Conservation (phyloP, 805 yeast species). For the Yamadazyma laniorum region DNA sequence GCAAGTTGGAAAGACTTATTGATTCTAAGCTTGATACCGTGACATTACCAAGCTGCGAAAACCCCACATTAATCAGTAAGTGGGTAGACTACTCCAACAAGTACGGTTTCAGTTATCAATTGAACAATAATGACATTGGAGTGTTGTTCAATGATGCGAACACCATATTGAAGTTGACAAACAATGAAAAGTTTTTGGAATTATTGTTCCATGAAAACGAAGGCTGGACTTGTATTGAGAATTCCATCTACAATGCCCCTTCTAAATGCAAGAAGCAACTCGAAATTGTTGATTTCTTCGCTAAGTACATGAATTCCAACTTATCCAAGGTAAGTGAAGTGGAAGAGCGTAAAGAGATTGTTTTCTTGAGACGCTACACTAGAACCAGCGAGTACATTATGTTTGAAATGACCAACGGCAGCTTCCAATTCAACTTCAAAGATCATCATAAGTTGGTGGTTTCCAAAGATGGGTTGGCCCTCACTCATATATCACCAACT, state of each 20-base stretch:
- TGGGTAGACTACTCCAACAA: constrained; percentile 98
- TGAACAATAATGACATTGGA: constrained; percentile 87
- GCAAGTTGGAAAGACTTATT: constrained; percentile 41
- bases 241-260: constrained; percentile 43
- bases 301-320: constrained; percentile 88
- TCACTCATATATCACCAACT: constrained; percentile 80
- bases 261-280: constrained; percentile 62
- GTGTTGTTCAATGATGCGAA: constrained; percentile 84
- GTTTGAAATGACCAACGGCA: constrained; percentile 92
- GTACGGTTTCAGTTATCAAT: constrained; percentile 92
- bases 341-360: constrained; percentile 60
- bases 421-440: constrained; percentile 90
- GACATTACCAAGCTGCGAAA: constrained; percentile 45
- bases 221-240: constrained; percentile 48
- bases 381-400: constrained; percentile 78
- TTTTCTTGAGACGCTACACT: constrained; percentile 78
- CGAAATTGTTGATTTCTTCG: constrained; percentile 83
- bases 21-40: constrained; percentile 31
- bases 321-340: constrained; percentile 75
- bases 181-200: constrained; percentile 65
- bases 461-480: constrained; percentile 68
- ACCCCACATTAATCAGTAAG: constrained; percentile 77
- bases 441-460: constrained; percentile 90
- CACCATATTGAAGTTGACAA: constrained; percentile 70
- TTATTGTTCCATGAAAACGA: constrained; percentile 45